phyloP scores from a whole-genome alignment of 306 rosid genomes.

The Lathyrus tuberosus region DNA sequence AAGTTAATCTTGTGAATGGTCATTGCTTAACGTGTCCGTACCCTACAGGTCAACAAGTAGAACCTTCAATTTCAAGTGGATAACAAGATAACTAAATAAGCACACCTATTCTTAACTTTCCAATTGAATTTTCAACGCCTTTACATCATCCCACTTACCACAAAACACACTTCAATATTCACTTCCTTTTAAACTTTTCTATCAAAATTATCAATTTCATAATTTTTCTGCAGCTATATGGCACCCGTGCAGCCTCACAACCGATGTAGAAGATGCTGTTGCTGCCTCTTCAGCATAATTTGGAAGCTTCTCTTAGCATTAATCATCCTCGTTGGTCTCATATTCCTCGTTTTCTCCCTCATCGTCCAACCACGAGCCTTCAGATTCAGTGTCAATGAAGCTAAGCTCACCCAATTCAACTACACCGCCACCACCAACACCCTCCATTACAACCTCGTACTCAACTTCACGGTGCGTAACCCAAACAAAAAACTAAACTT shows the following conservation, averaged over 20 bases:
- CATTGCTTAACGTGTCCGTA: no score
- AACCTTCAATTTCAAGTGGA: no score
- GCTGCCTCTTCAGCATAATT: constrained; percentile 50
- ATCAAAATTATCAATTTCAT: no score
- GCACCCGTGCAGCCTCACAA: not conserved
- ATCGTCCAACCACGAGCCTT: constrained; percentile 58
- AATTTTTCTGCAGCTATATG: not conserved
- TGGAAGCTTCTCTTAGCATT: constrained; percentile 47
- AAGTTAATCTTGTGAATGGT: no score
- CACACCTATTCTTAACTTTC: not conserved
- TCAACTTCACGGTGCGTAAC: no score
- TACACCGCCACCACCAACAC: constrained; percentile 38
- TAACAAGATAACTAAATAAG: not conserved
- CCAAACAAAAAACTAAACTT: constrained; percentile 27
- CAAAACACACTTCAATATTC: not conserved
- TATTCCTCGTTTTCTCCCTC: constrained; percentile 51
- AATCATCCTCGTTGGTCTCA: constrained; percentile 38
- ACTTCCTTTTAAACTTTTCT: not conserved
- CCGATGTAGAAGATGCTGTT: constrained; percentile 22
- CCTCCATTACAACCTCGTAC: constrained; percentile 26
- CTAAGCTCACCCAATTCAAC: constrained; percentile 62
- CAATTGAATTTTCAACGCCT: not conserved
- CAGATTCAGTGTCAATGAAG: constrained; percentile 54
- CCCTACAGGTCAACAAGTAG: no score
- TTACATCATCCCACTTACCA: not conserved